Evolutionary conservation across 495 filamentous ascomycete species (phyloP).

Genomic region (Terfezia claveryi): DNA sequence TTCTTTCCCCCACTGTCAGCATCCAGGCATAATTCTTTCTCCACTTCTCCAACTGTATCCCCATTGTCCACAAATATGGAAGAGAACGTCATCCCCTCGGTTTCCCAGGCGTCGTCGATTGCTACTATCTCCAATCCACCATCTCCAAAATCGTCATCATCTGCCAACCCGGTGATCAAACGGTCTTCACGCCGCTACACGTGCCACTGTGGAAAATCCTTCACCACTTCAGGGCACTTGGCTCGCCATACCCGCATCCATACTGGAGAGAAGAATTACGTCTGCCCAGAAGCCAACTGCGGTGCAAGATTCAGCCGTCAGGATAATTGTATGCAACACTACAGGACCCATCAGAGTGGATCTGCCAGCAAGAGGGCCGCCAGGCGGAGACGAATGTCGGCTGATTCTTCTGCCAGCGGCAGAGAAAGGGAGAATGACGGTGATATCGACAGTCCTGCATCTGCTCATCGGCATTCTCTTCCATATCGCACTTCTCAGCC

Average conservation of each 20-base stretch:
- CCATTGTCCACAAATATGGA: neutral
- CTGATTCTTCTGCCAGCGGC: slow-evolving; percentile 1
- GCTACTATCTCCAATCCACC: slow-evolving; percentile 9
- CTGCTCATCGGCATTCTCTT: neutral
- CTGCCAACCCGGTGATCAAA: slow-evolving; percentile 24
- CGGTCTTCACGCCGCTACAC: slow-evolving; percentile 44
- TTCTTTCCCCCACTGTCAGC: slow-evolving; percentile 7
- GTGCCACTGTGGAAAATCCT: slow-evolving; percentile 55
- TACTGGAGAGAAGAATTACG: slow-evolving; percentile 82
- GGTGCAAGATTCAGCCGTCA: slow-evolving; percentile 86
- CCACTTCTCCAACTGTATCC: slow-evolving; percentile 4
- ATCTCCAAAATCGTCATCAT: slow-evolving; percentile 14
- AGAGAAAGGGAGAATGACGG: neutral
- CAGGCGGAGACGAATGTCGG: slow-evolving; percentile 17
- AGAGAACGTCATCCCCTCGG: slow-evolving; percentile 7
- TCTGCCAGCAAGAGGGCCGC: slow-evolving; percentile 16
- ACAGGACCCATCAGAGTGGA: slow-evolving; percentile 53
- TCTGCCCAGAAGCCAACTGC: slow-evolving; percentile 55
- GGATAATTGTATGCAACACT: slow-evolving; percentile 98
- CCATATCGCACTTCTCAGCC: neutral
- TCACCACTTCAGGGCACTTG: slow-evolving; percentile 89
- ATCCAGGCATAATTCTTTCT: slow-evolving; percentile 5
- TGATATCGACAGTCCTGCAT: neutral
- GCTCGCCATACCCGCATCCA: slow-evolving; percentile 95
- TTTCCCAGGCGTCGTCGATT: slow-evolving; percentile 6